Conservation (phyloP, 192 early-diverging fungal genomes). For the Umbelopsis sp. region DNA sequence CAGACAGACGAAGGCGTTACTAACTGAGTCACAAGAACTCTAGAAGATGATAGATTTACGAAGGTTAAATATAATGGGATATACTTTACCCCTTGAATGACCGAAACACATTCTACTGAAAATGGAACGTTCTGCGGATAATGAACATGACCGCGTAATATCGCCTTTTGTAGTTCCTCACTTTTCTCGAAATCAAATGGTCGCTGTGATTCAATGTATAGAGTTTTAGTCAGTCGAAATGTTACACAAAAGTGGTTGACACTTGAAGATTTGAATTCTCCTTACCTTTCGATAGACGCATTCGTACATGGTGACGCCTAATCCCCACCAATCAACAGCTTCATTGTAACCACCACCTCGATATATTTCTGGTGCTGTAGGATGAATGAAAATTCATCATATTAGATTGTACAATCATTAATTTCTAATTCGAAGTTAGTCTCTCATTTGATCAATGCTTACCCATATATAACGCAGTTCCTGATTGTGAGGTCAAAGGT, state of each 20-base stretch:
- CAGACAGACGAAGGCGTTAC: too few species aligned
- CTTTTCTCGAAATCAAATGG: slow-evolving; percentile 69
- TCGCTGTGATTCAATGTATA: slow-evolving; percentile 37
- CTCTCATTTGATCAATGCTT: too few species aligned
- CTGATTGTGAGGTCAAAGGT: slow-evolving; percentile 81
- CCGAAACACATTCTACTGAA: slow-evolving; percentile 67
- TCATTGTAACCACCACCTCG: slow-evolving; percentile 70
- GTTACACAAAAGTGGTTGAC: slow-evolving; percentile 7
- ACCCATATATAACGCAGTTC: slow-evolving; percentile 91
- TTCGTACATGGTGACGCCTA: slow-evolving; percentile 92
- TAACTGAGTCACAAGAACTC: too few species aligned
- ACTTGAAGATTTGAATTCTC: not conserved
- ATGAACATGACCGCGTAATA: slow-evolving; percentile 64
- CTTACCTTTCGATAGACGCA: slow-evolving; percentile 72
- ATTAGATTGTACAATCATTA: too few species aligned
- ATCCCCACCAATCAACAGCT: slow-evolving; percentile 94
- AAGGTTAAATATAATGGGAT: not conserved
- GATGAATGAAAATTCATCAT: not conserved
- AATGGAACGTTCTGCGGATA: slow-evolving; percentile 54
- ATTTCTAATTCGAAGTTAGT: too few species aligned
- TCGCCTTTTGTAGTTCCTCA: slow-evolving; percentile 62
- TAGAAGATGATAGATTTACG: too few species aligned
- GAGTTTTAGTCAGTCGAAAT: not conserved
- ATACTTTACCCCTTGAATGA: slow-evolving; percentile 64
- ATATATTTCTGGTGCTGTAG: slow-evolving; percentile 72